Evolutionary conservation across 2,329 filamentous ascomycete genomes (phyloP).

Genomic region (Fusarium sarcochroum): DNA sequence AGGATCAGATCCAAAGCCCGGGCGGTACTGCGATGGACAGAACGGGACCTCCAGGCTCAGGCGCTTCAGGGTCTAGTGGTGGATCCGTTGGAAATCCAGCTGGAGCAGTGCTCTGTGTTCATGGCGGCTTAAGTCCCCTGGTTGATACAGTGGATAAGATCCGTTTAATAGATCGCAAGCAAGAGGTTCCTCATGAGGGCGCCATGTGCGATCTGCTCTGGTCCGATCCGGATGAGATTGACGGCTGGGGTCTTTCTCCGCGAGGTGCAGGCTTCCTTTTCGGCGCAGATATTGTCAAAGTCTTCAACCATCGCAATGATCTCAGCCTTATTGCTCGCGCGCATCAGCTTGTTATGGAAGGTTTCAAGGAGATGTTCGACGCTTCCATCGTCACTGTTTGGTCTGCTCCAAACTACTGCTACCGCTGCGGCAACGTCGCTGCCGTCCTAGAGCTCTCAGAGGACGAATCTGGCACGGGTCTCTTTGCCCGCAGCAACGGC

Average conservation of each 20-base stretch:
- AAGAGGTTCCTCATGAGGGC: slow-evolving; percentile 98
- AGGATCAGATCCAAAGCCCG: slow-evolving; percentile 49
- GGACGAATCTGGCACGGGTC: slow-evolving; percentile 81
- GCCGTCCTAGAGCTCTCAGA: slow-evolving; percentile 94
- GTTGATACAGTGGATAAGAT: slow-evolving; percentile 98
- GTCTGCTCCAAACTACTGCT: slow-evolving; percentile 97
- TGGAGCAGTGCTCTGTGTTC: slow-evolving; percentile 93
- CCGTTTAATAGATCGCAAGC: slow-evolving; percentile 92
- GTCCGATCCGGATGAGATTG: slow-evolving; percentile 98
- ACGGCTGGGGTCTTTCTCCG: slow-evolving; percentile 95
- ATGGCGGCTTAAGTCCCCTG: slow-evolving; percentile 91
- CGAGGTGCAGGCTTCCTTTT: slow-evolving; percentile 97
- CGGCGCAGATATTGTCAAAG: slow-evolving; percentile 93
- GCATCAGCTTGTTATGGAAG: slow-evolving; percentile 99
- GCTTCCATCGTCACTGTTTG: slow-evolving; percentile 97
- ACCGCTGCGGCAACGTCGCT: slow-evolving; percentile 94
- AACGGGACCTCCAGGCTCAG: slow-evolving; percentile 83
- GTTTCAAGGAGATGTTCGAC: slow-evolving; percentile 99
- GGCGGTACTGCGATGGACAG: slow-evolving; percentile 48
- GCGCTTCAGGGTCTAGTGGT: slow-evolving; percentile 78
- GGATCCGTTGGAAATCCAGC: slow-evolving; percentile 76
- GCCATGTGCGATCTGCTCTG: slow-evolving; percentile 99
- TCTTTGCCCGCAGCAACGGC: slow-evolving; percentile 79
- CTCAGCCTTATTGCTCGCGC: slow-evolving; percentile 92
- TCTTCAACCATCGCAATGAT: slow-evolving; percentile 95